These are phyloP conservation scores for Pseudocercospora crystallina DNA, from an alignment of 2,329 filamentous ascomycete species.

Conservation along the genomic window DNA sequence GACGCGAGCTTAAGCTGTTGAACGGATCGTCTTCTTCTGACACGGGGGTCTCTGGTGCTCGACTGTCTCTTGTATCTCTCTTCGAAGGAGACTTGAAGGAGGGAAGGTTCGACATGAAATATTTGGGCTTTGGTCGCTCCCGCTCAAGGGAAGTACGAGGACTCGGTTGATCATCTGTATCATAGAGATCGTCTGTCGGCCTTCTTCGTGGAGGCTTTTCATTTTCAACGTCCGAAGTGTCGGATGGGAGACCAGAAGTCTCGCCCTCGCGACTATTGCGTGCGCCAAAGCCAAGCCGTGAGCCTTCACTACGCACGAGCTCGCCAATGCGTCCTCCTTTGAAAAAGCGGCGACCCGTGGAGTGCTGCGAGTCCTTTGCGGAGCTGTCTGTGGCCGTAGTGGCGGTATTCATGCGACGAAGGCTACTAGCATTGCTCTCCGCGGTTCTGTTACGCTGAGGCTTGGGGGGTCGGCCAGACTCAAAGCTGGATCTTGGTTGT, in stretches of 20 bases:
- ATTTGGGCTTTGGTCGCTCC: conserved; percentile 40
- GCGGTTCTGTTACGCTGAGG: conserved; percentile 38
- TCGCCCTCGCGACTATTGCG: conserved; percentile 54
- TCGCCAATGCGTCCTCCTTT: conserved; percentile 74
- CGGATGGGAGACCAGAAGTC: conserved; percentile 38
- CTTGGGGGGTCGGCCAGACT: conserved; percentile 38
- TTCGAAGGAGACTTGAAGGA: conserved; percentile 51
- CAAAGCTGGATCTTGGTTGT: conserved; percentile 31
- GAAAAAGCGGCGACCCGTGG: conserved; percentile 68
- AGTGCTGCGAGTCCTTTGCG: conserved; percentile 48
- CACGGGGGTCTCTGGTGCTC: conserved; percentile 10
- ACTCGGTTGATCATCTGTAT: conserved; percentile 38
- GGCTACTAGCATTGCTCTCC: conserved; percentile 50
- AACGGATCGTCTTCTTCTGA: conserved; percentile 41
- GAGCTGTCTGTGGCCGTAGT: conserved; percentile 10
- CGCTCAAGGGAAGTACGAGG: conserved; percentile 35
- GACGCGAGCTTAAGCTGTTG: conserved; percentile 42
- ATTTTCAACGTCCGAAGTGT: conserved; percentile 50
- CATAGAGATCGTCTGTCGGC: conserved; percentile 20
- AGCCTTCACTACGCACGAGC: conserved; percentile 65
- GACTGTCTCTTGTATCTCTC: conserved; percentile 13
- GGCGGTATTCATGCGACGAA: conserved; percentile 27
- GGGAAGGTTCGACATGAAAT: conserved; percentile 49
- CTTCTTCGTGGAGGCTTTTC: conserved; percentile 24
- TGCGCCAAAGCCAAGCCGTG: conserved; percentile 61